Evolutionary conservation across 192 early-diverging fungal genomes (phyloP).

Genomic region (Mortierella hygrophila): DNA sequence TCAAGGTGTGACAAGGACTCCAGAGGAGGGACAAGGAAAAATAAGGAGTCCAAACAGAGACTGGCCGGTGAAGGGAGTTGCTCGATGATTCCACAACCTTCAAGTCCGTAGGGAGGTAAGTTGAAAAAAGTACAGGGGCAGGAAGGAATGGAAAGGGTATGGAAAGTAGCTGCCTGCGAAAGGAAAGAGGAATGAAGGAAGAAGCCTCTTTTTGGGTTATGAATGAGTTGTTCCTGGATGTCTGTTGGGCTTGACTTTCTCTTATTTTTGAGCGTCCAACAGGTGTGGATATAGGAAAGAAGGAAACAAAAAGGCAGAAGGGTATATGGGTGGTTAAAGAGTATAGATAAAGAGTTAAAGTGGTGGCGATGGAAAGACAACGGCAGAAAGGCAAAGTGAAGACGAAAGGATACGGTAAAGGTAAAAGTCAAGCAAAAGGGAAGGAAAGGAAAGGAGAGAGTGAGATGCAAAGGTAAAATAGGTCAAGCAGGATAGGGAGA

Average conservation of each 20-base stretch:
- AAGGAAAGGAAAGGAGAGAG: no score
- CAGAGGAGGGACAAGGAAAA: background rate
- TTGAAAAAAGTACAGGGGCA: background rate
- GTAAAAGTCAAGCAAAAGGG: no score
- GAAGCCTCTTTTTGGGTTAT: background rate
- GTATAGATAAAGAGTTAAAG: no score
- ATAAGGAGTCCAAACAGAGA: background rate
- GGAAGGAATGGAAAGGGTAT: background rate
- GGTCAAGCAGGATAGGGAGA: background rate
- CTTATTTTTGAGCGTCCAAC: no score
- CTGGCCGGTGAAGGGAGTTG: background rate
- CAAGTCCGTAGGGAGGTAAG: background rate
- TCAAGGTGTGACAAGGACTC: constrained; percentile 9
- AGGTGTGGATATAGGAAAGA: no score
- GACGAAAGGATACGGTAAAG: no score
- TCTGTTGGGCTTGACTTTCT: background rate
- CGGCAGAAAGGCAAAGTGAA: no score
- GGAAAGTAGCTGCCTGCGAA: background rate
- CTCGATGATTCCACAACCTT: background rate
- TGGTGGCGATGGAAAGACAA: no score
- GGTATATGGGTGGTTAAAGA: no score
- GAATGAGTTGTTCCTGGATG: background rate
- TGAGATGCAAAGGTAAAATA: background rate
- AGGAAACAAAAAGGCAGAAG: no score
- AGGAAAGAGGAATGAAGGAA: background rate